Evolutionary conservation across 129 eudicot genomes (phyloP), one percentile per base, ranked within the genome.

Genomic region (sunflower (Helianthus annuus)): DNA sequence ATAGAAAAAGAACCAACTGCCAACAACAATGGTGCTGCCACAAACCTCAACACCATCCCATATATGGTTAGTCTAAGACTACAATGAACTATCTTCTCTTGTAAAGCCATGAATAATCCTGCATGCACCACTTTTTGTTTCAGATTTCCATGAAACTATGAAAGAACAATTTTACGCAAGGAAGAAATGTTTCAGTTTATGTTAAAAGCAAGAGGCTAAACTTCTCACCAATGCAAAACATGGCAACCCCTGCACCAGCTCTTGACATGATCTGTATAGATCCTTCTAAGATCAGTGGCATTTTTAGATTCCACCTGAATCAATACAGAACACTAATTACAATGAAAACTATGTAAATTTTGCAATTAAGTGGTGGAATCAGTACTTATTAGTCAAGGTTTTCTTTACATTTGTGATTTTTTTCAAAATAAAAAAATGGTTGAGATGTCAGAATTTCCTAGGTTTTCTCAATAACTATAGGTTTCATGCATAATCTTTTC

Each of bases 21-120:
- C 89, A 89, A 80, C 19, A 86, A 83, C 54, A 77, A 52, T 34
- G 96, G 92, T 15, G 92, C 96, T 9, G 83, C 88, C 22, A 82
- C 68, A 60, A 89, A 86, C 85, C 83, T 86, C 79, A 89, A 69
- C 5, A 81, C 73, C 88, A 89, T 78, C 59, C 86, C 96, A 42
- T 77, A 78, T 15, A 72, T 46, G 0, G 89, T 75, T 27, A 84
- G 78, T n/a, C 73, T 82, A 14, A 75, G 51, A 9, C 96, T 91
- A 59, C 96, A 89, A 0, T 83, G 86, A 6, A 89, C 70, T 59
- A 86, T 13, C 70, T 84, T 89, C 83, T 86, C 88, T 80, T 89
- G 96, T 69, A 66, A 14, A 0, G 90, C 96, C 96, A 89, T 89
- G 81, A 89, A 86, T 61, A 86, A 40, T 39, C 96, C 92, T 89